Conservation (phyloP, 2,329 filamentous ascomycete species). For the Botrytis porri region DNA sequence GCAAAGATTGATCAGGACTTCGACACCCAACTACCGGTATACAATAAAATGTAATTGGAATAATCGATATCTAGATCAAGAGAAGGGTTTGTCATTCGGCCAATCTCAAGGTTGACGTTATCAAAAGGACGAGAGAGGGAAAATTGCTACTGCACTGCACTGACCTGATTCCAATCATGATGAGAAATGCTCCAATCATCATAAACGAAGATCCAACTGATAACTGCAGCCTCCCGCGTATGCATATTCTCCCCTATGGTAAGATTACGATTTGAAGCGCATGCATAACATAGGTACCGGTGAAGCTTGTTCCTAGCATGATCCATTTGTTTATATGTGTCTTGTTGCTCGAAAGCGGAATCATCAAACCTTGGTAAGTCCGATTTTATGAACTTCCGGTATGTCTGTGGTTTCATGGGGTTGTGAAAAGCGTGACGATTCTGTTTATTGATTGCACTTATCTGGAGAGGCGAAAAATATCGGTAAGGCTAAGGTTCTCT, state of each 20-base stretch:
- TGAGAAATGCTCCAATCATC: background rate
- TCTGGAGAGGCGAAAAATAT: no score
- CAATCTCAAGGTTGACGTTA: background rate
- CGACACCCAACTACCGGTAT: background rate
- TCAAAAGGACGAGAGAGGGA: background rate
- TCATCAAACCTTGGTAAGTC: background rate
- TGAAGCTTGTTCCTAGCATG: background rate
- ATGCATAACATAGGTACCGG: constrained; percentile 5
- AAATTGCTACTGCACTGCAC: background rate
- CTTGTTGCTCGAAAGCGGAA: background rate
- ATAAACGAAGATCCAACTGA: background rate
- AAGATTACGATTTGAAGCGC: background rate
- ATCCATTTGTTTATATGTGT: background rate
- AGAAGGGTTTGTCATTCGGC: background rate
- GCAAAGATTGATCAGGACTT: background rate
- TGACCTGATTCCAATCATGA: background rate
- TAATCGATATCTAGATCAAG: background rate
- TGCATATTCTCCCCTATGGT: background rate
- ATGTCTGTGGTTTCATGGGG: background rate
- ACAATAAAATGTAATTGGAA: background rate
- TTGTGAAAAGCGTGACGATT: background rate
- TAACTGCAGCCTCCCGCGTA: background rate
- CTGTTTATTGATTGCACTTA: background rate
- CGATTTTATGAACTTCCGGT: background rate
- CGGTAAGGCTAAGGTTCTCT: background rate